Base-by-base conservation (phyloP, 1,139 yeast genomes). In the Candida sp. region DNA sequence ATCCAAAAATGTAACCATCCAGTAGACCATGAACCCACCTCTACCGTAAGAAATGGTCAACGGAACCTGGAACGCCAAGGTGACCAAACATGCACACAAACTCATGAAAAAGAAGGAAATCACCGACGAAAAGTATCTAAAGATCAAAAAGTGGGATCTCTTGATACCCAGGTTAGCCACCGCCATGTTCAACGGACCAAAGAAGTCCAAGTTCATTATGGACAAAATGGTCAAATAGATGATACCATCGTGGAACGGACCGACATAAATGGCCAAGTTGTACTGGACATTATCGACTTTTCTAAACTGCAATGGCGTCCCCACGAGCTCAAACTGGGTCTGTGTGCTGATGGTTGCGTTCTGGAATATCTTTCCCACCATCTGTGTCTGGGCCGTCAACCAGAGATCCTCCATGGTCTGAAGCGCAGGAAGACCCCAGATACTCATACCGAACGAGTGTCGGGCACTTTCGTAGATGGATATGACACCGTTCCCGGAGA, bases 161-260 rank as follows among this genome's bases (percentile, higher is more conserved):
- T 72, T 73, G 9, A 77, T 53, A 3, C 69, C 68, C 38, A 66
- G 55, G 47, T 57, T 55, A 3, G 81, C 71, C 47, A 86, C 75
- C 33, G 72, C 64, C 54, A 67, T 68, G 63, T 88, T 89, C 32
- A 83, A 63, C 4, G 81, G 81, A 23, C 72, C 74, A 63, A 85
- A 85, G 63, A 86, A 77, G 53, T 83, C 80, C 60, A 86, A 78
- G 55, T 83, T 84, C 67, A 76, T 70, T 53, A 77, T 72, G 11
- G 96, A 84, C 50, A 89, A 69, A 66, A 90, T 85, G 58, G 90
- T 80, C 64, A 87, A 75, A 67, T 84, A 90, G 66, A 90, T 88
- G 52, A 88, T 75, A 46, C 96, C 96, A 57, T 89, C 86, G 65
- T 87, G 90, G 5, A 84, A 67, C 2, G 93, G 90, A 1, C 90